Conservation (phyloP, 2,329 filamentous ascomycete species). For the Aspergillus pseudoviridinutans region DNA sequence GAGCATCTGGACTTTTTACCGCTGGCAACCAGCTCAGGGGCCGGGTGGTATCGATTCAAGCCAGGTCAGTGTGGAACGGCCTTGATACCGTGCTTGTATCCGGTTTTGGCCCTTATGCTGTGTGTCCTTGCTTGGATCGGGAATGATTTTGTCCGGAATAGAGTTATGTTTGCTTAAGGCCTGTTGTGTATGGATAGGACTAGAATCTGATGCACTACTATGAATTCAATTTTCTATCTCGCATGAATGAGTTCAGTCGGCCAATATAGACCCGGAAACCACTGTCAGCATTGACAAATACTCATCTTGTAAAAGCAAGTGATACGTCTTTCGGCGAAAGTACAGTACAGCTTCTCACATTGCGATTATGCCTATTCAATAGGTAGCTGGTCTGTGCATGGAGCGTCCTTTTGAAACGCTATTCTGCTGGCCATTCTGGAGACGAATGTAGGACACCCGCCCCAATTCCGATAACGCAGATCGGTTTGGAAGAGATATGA, state of each 20-base stretch:
- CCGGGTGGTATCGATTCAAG: background rate
- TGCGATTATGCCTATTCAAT: background rate
- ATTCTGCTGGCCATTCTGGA: background rate
- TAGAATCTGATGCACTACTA: background rate
- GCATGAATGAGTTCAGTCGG: background rate
- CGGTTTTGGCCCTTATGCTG: background rate
- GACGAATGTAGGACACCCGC: background rate
- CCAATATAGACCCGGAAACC: no score
- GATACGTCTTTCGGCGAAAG: background rate
- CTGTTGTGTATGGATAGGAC: background rate
- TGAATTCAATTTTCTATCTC: background rate
- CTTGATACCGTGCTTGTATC: background rate
- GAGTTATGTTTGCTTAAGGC: background rate
- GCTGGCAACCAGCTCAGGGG: background rate
- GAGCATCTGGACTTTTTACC: background rate
- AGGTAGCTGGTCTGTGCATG: background rate
- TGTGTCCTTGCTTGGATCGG: background rate
- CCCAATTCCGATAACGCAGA: background rate
- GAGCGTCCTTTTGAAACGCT: background rate
- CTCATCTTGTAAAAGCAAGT: background rate
- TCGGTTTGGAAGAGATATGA: background rate
- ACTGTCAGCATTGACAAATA: background rate
- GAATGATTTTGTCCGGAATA: background rate
- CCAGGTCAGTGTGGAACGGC: background rate
- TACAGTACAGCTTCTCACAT: background rate